Base-by-base conservation (phyloP, 352 stramenopile species). In the Phytophthora sojae region DNA sequence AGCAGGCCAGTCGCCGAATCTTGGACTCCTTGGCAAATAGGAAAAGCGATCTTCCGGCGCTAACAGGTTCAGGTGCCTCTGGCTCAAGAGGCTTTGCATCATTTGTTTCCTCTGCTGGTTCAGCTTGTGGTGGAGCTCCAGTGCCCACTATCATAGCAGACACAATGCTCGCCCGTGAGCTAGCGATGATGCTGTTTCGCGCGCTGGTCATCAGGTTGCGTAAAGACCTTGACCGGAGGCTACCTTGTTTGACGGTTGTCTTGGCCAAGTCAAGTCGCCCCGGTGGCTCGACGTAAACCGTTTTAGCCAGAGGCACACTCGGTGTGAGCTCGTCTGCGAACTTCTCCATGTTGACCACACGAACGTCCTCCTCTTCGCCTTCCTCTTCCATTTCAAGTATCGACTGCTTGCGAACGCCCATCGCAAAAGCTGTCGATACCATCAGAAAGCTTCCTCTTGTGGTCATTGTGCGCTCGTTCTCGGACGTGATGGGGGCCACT, bases 1-100 rank as follows among this genome's bases (percentile, higher is more conserved):
- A 70, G 23, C 83, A 87, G 9, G 77, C 77, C 15, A 67, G 58
- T 25, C 69, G 71, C 1, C 82, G 81, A 39, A 83, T 66, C 17
- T 47, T 78, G 44, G 77, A 93, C 6, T 63, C 76, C 49, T 76
- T 66, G 11, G 64, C 57, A 26, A 96, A 86, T 11, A 95, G 3
- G 42, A 85, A 89, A 8, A 96, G 69, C 1, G 77, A 79, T 6
- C n/a, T 75, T 25, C 15, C 71, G 15, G 9, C 35, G 19, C 25
- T 57, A 53, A 26, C 42, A 50, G 15, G 39, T 9, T 37, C 37
- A 44, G 37, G 37, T 44, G 37, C 5, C 37, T 44, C 37, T 11
- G 23, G 15, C 14, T 42, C 12, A 37, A 17, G 47, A 15, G 45
- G 39, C 19, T 29, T 63, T 35, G 3, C 21, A 25, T 71, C 42